Base-by-base conservation (phyloP, 306 rosid genomes). In the Canavalia gladiata region DNA sequence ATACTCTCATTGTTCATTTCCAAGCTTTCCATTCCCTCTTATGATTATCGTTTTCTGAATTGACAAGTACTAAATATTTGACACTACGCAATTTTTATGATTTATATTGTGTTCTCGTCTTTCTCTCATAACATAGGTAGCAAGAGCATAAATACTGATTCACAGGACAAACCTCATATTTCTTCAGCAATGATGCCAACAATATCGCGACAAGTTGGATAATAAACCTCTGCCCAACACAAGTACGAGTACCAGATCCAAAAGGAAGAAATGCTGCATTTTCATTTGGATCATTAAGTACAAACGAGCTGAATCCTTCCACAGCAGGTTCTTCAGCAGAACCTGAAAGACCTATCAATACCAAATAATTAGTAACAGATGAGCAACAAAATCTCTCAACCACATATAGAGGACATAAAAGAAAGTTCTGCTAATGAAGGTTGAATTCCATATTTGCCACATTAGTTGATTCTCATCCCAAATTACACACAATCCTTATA, bases 231-330 rank as follows among this genome's bases (percentile, higher is more conserved):
- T 92, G 94, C 57, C 97, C 97, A 51, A 92, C 82, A 13, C 97
- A 92, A 28, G 95, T 87, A 60, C 97, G 92, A 7, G 86, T 46
- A 46, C 97, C 95, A 30, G 87, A 92, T 77, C 98, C 97, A 81
- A 94, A 94, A 72, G 95, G 89, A 82, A 94, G 92, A 84, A 92
- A 94, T 33, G 89, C 89, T 52, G 85, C 86, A 73, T 88, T 94
- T 76, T 87, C 84, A 62, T 76, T 80, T 74, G 92, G 95, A 87
- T 94, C 87, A 13, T 89, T 92, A 25, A 94, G 84, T 56, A 78
- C 82, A 56, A 84, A 72, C 1, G 89, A 75, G 81, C 68, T 80
- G 68, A 82, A 75, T 35, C 84, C 81, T 37, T 35, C 54, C 72
- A 77, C 29, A 54, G 41, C 55, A 76, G 25, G n/a, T 33, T 85